Evolutionary conservation across 306 rosid species (phyloP).

Genomic region (Prunus mongolica): DNA sequence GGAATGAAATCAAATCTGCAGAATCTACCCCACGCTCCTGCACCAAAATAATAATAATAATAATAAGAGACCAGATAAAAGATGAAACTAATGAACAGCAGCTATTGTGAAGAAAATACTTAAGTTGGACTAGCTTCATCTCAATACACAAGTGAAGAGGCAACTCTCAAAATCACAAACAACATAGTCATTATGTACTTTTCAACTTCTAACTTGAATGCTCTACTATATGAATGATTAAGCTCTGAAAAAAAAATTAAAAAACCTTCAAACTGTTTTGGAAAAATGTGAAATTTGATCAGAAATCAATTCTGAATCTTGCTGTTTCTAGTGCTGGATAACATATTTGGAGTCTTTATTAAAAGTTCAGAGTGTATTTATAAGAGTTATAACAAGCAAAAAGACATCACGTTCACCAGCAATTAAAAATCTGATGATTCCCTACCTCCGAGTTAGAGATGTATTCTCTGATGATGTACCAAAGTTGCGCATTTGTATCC

Average conservation of each 20-base stretch:
- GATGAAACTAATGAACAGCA: constrained; percentile 14
- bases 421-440: background rate
- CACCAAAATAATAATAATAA: constrained; percentile 19
- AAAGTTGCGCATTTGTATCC: constrained; percentile 97
- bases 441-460: constrained; percentile 91
- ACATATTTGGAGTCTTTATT: too few species aligned
- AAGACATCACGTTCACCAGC: background rate
- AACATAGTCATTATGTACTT: background rate
- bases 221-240: background rate
- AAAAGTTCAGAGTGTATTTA: too few species aligned
- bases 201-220: background rate
- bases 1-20: constrained; percentile 82
- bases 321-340: background rate
- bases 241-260: background rate
- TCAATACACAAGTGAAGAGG: background rate
- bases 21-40: constrained; percentile 88
- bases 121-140: background rate
- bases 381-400: background rate
- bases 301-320: background rate
- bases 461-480: constrained; percentile 97
- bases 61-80: background rate
- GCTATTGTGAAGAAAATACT: constrained; percentile 3
- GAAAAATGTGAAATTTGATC: background rate
- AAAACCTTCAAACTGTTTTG: background rate
- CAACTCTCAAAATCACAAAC: background rate